phyloP scores from a whole-genome alignment of 257 asterid genomes.

The Rhazya stricta region DNA sequence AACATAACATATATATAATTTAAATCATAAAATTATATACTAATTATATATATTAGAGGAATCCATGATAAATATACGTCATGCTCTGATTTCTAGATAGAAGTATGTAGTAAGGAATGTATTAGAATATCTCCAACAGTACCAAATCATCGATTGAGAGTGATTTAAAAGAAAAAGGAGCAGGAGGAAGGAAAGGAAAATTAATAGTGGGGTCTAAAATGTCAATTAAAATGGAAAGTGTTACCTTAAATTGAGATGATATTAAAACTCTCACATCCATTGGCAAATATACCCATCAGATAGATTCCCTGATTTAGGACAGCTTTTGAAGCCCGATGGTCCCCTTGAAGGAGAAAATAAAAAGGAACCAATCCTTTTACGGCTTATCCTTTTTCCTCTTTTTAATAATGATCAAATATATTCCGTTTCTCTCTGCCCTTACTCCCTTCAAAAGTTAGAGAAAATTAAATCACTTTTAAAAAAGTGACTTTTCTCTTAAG shows the following conservation, averaged over 20 bases:
- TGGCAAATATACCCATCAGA: not conserved
- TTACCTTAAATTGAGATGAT: not conserved
- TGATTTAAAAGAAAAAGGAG: not conserved
- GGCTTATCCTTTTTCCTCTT: not conserved
- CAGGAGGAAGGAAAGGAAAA: not conserved
- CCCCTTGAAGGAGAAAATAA: not conserved
- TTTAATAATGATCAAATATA: not conserved
- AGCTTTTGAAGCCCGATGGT: not conserved
- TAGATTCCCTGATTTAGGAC: conserved; percentile 14
- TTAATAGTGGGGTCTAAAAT: conserved; percentile 1
- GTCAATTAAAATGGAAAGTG: not conserved
- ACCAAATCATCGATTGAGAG: no score
- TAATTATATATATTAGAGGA: no score
- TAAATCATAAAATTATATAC: no score
- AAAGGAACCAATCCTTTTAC: not conserved
- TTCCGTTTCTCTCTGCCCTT: not conserved
- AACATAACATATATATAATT: no score
- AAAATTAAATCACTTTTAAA: not conserved
- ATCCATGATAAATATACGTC: no score
- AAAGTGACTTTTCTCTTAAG: not conserved
- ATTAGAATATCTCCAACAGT: no score
- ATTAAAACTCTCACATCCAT: conserved; percentile 1
- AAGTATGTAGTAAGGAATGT: no score
- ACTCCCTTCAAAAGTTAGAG: not conserved
- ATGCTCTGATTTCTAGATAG: no score